phyloP scores from a whole-genome alignment of 768 basidiomycete genomes.

The Lactarius hatsudake region DNA sequence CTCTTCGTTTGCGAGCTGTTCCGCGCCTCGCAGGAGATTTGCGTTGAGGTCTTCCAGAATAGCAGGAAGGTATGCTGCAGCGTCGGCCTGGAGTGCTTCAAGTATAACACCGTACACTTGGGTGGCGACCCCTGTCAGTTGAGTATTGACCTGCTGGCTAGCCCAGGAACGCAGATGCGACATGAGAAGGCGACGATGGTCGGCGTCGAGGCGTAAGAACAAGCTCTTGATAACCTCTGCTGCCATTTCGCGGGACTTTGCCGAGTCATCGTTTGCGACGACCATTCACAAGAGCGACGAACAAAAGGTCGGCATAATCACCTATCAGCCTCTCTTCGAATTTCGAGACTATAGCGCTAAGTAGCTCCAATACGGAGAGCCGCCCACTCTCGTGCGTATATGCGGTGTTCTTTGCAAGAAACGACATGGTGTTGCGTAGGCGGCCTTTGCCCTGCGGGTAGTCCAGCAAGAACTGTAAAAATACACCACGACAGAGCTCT shows the following conservation, averaged over 20 bases:
- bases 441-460: constrained; percentile 96
- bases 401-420: constrained; percentile 87
- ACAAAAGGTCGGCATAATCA: constrained; percentile 86
- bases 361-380: constrained; percentile 88
- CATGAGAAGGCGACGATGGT: constrained; percentile 53
- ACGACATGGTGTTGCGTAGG: constrained; percentile 82
- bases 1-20: constrained; percentile 41
- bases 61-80: constrained; percentile 42
- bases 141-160: constrained; percentile 52
- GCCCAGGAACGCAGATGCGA: constrained; percentile 82
- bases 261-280: constrained; percentile 89
- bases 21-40: constrained; percentile 45
- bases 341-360: constrained; percentile 81
- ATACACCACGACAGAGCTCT: constrained; percentile 82
- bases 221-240: constrained; percentile 78
- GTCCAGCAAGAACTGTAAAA: constrained; percentile 93
- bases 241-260: constrained; percentile 87
- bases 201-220: constrained; percentile 62
- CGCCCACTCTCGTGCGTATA: constrained; percentile 90
- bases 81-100: constrained; percentile 56
- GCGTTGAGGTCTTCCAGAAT: constrained; percentile 58
- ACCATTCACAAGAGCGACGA: constrained; percentile 91
- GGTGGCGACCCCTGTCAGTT: constrained; percentile 68
- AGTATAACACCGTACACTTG: constrained; percentile 83
- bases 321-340: constrained; percentile 70